These are phyloP conservation scores for Carex cristatella DNA, from an alignment of 176 grass and related monocot species.

Conservation along the genomic window DNA sequence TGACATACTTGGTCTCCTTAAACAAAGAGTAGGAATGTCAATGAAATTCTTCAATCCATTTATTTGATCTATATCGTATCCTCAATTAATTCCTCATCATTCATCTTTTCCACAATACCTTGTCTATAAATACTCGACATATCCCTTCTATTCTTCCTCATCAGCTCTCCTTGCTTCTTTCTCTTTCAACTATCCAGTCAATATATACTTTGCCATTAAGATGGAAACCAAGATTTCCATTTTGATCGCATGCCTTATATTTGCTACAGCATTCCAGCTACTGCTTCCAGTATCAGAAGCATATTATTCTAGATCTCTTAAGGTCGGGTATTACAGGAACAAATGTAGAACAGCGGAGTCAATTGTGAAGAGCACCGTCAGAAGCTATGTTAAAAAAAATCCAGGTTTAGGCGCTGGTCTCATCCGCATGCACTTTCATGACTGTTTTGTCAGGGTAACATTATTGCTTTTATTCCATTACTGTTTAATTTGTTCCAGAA, in stretches of 20 bases:
- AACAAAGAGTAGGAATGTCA: too few species aligned
- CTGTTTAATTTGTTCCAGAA: background rate
- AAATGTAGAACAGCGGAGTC: background rate
- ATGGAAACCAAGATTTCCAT: conserved; percentile 4
- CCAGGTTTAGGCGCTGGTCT: conserved; percentile 17
- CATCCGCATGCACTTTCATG: conserved; percentile 28
- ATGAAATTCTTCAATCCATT: too few species aligned
- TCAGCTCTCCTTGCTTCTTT: background rate
- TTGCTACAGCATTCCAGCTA: conserved; percentile 6
- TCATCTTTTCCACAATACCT: background rate
- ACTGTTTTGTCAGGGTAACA: conserved; percentile 34
- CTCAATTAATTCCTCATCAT: background rate
- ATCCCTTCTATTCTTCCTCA: background rate
- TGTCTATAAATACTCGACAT: background rate
- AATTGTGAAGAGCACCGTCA: conserved; percentile 10
- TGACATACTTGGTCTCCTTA: too few species aligned
- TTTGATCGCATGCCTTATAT: conserved; percentile 9
- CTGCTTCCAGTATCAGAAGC: conserved; percentile 8
- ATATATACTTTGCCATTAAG: background rate
- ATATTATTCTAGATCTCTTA: background rate
- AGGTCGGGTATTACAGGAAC: background rate
- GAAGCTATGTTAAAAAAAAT: background rate
- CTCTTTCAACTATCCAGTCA: background rate
- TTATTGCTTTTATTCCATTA: background rate
- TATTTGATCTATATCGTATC: too few species aligned